Evolutionary conservation across 352 stramenopile species (phyloP).

Genomic region (Phytophthora pini): DNA sequence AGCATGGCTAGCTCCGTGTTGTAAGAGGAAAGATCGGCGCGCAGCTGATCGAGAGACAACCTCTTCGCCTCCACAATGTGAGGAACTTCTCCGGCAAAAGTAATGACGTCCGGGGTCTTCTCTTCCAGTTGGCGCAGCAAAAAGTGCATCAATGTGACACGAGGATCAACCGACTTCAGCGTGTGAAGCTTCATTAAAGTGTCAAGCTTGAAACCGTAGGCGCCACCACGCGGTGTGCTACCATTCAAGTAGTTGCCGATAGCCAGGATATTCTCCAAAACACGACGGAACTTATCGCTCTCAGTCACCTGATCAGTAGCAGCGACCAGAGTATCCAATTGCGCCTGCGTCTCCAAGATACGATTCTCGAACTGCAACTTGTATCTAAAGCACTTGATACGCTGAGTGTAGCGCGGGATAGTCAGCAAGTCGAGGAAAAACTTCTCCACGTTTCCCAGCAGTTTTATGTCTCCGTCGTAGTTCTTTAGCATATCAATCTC

Average conservation of each 20-base stretch:
- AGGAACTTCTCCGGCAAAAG: conserved; percentile 78
- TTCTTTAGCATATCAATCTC: conserved; percentile 93
- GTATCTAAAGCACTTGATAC: conserved; percentile 90
- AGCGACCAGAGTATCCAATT: conserved; percentile 83
- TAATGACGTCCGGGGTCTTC: conserved; percentile 76
- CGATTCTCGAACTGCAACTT: conserved; percentile 88
- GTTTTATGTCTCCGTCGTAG: conserved; percentile 87
- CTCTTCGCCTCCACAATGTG: conserved; percentile 82
- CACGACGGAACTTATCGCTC: conserved; percentile 79
- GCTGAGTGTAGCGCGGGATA: conserved; percentile 88
- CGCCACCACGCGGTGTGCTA: conserved; percentile 84
- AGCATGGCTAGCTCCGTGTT: conserved; percentile 87
- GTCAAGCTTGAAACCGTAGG: conserved; percentile 93
- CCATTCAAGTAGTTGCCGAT: conserved; percentile 95
- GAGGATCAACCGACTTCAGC: conserved; percentile 83
- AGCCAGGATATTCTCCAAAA: conserved; percentile 87
- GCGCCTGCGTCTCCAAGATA: conserved; percentile 83
- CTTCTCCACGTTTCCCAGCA: conserved; percentile 89
- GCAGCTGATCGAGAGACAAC: conserved; percentile 83
- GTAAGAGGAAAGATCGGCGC: conserved; percentile 81
- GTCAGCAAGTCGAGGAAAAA: conserved; percentile 89
- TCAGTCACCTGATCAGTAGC: conserved; percentile 84
- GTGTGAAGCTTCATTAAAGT: conserved; percentile 90
- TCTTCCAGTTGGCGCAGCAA: conserved; percentile 82
- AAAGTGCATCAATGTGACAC: conserved; percentile 86